These are phyloP conservation scores for Rhodotorula sp. DNA, from an alignment of 1,284 basidiomycete species.

Conservation along the genomic window DNA sequence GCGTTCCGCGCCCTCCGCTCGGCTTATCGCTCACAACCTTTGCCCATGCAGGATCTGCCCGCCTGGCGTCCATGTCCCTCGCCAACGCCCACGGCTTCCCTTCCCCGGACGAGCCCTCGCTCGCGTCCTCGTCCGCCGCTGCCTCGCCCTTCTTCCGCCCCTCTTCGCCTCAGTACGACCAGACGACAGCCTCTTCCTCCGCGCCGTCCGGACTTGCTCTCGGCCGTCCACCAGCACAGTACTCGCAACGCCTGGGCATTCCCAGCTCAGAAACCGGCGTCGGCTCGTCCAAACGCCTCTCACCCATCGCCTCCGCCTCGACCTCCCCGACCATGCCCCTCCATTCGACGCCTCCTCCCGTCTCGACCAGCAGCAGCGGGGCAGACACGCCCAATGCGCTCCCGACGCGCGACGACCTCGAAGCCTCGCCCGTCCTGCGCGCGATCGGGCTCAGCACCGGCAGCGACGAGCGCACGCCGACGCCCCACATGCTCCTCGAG, in stretches of 20 bases:
- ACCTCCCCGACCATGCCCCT: not conserved
- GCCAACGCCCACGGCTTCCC: not conserved
- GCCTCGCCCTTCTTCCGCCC: not conserved
- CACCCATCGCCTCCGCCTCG: slow-evolving; percentile 5
- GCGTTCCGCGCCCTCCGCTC: not conserved
- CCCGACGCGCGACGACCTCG: slow-evolving; percentile 5
- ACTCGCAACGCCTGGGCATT: not conserved
- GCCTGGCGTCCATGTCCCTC: slow-evolving; percentile 30
- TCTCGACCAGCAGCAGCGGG: no score
- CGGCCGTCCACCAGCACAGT: slow-evolving; percentile 8
- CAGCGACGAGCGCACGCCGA: slow-evolving; percentile 24
- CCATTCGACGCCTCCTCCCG: not conserved
- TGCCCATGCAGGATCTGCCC: slow-evolving; percentile 21
- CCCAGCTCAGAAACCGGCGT: not conserved
- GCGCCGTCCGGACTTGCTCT: slow-evolving; percentile 16
- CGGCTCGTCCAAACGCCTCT: not conserved
- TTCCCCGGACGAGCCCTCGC: slow-evolving; percentile 2
- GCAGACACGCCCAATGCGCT: not conserved
- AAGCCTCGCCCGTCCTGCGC: not conserved
- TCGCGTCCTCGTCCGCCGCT: not conserved
- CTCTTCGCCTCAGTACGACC: not conserved
- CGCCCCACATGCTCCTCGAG: slow-evolving; percentile 2
- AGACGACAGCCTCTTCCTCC: not conserved
- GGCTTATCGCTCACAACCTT: slow-evolving; percentile 1
- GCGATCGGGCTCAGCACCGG: not conserved